Percentiles rank a stretch among this genome's conserved stretches.
These are phyloP conservation scores for Cladosporium velox DNA, from an alignment of 2,329 filamentous ascomycete species.

Conservation along the genomic window DNA sequence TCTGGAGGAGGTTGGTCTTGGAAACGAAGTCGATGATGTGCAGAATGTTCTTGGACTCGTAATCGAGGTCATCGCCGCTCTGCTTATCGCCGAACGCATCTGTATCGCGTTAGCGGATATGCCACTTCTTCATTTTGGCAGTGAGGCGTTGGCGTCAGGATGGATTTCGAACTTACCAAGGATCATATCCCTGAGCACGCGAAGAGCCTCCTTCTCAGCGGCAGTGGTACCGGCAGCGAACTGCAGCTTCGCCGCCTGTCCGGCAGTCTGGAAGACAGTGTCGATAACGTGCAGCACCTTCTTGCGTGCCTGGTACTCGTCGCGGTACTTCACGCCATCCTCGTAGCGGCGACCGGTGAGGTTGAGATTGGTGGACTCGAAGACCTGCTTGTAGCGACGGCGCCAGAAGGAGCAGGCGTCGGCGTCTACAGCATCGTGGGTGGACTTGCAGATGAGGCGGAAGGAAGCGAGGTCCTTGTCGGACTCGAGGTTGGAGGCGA, in stretches of 20 bases:
- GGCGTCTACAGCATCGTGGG: slow-evolving; percentile 44
- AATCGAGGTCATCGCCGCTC: slow-evolving; percentile 25
- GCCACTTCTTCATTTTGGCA: not conserved
- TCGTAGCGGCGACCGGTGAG: slow-evolving; percentile 20
- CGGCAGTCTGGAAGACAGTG: not conserved
- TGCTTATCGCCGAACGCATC: slow-evolving; percentile 35
- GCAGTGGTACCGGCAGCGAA: slow-evolving; percentile 32
- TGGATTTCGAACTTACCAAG: slow-evolving; percentile 40
- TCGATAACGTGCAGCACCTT: slow-evolving; percentile 26
- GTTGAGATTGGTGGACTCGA: slow-evolving; percentile 36
- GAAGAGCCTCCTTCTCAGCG: slow-evolving; percentile 40
- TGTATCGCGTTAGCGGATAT: slow-evolving; percentile 21
- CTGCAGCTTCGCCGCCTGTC: slow-evolving; percentile 26
- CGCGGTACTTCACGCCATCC: slow-evolving; percentile 38
- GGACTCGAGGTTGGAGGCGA: slow-evolving; percentile 40
- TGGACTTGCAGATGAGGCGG: slow-evolving; percentile 42
- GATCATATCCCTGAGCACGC: slow-evolving; percentile 46
- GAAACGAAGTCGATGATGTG: slow-evolving; percentile 37
- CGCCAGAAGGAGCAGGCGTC: slow-evolving; percentile 51
- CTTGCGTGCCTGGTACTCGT: slow-evolving; percentile 40
- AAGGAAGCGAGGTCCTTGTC: slow-evolving; percentile 50
- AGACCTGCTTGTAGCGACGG: slow-evolving; percentile 44
- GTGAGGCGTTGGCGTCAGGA: not conserved
- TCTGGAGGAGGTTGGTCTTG: slow-evolving; percentile 20
- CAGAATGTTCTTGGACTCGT: slow-evolving; percentile 39